Base-by-base conservation (phyloP, 1,284 basidiomycete genomes). In the Melampsora larici-populina region DNA sequence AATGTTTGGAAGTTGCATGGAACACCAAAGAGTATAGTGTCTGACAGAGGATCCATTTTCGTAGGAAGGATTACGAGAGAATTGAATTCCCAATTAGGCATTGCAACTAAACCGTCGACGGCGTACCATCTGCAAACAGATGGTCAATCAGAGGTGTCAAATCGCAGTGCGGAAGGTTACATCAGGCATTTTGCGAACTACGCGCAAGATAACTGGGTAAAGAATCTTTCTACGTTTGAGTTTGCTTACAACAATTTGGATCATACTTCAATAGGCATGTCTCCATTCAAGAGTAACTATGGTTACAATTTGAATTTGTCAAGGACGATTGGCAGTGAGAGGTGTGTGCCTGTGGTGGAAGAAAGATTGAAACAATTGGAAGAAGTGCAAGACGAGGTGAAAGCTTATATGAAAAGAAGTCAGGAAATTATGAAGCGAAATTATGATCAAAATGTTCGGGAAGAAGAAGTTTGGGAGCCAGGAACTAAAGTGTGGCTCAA, bases 1-100 rank as follows among this genome's bases (percentile, higher is more conserved):
- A n/a, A n/a, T n/a, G n/a, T n/a, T n/a, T n/a, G n/a, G n/a, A n/a
- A n/a, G n/a, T n/a, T n/a, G n/a, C n/a, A n/a, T n/a, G n/a, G n/a
- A n/a, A n/a, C n/a, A n/a, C n/a, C n/a, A n/a, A n/a, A n/a, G n/a
- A n/a, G n/a, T n/a, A n/a, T n/a, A n/a, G n/a, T n/a, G n/a, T n/a
- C n/a, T n/a, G n/a, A n/a, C n/a, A n/a, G n/a, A n/a, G n/a, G 84
- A 82, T 33, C 31, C 21, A 31, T 64, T 64, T 64, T 64, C 33
- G 8, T 64, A 5, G 21, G 31, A 6, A 18, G 40, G 13, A 64
- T 64, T 11, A 31, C 62, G 1, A 1, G 7, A 1, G 8, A 64
- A 31, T 8, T 64, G 26, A 29, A 29, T 26, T 17, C 13, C 5
- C 8, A 29, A 26, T 18, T 24, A 2, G 62, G 62, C 0, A 64